phyloP scores from a whole-genome alignment of 805 yeast genomes.

The Kluyveromyces siamensis region DNA sequence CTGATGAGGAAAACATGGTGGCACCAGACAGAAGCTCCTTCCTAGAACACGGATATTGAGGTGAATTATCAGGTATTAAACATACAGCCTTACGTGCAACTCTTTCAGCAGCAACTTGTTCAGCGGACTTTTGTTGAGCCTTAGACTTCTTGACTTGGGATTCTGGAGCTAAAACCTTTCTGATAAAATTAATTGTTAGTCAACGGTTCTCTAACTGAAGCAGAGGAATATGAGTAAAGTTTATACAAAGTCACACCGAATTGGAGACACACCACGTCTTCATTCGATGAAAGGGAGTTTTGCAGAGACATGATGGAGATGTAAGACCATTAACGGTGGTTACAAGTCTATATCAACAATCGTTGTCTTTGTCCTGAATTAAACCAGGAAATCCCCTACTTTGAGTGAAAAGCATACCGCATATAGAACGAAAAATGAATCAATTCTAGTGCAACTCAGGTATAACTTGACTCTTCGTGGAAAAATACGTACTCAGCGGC shows the following conservation, averaged over 20 bases:
- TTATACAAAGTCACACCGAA: slow-evolving; percentile 30
- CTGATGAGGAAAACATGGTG: not conserved
- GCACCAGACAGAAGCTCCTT: not conserved
- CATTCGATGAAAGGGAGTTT: slow-evolving; percentile 31
- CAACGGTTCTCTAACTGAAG: not conserved
- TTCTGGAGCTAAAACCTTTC: slow-evolving; percentile 59
- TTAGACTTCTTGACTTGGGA: slow-evolving; percentile 75
- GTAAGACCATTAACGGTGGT: not conserved
- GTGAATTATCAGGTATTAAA: slow-evolving; percentile 15
- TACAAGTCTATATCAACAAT: slow-evolving; percentile 3
- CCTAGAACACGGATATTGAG: too few species aligned
- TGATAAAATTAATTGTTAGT: slow-evolving; percentile 9
- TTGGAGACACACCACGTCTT: slow-evolving; percentile 30
- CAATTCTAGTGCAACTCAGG: slow-evolving; percentile 2
- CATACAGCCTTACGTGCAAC: slow-evolving; percentile 75
- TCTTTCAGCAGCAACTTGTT: slow-evolving; percentile 73
- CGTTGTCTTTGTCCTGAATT: slow-evolving; percentile 19
- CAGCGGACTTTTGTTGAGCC: slow-evolving; percentile 69
- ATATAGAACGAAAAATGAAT: not conserved
- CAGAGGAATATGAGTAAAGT: not conserved
- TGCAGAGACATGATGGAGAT: slow-evolving; percentile 27
- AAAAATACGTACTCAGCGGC: slow-evolving; percentile 30
- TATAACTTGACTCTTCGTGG: slow-evolving; percentile 1
- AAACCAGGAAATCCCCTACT: slow-evolving; percentile 25
- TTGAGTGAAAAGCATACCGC: not conserved